Conservation (phyloP, 805 yeast genomes). For the Diddensiella caesifluorescens region DNA sequence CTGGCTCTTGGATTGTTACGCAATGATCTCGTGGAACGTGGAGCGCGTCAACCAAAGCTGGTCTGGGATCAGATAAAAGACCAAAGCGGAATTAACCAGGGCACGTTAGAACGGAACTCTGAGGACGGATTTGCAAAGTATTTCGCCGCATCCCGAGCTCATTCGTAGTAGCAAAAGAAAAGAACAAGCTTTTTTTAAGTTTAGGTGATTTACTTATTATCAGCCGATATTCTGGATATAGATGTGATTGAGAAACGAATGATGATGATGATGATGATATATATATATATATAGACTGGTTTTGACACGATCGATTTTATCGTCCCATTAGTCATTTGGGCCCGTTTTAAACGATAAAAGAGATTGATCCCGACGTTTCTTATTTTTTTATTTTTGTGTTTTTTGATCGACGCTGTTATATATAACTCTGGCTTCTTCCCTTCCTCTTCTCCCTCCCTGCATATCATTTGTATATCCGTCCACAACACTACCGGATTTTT, state of each 20-base stretch:
- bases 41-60: slow-evolving; percentile 48
- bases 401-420: too few species aligned
- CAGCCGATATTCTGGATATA: neutral
- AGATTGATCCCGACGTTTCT: neutral
- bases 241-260: too few species aligned
- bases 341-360: neutral
- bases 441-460: too few species aligned
- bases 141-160: slow-evolving; percentile 28
- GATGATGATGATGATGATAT: too few species aligned
- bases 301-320: too few species aligned
- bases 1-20: slow-evolving; percentile 34
- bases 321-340: too few species aligned
- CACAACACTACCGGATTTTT: neutral
- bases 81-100: slow-evolving; percentile 20
- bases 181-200: too few species aligned
- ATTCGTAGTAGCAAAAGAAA: neutral
- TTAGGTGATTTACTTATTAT: neutral
- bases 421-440: too few species aligned
- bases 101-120: slow-evolving; percentile 19
- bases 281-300: too few species aligned
- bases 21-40: slow-evolving; percentile 45
- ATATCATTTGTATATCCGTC: too few species aligned
- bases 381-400: too few species aligned
- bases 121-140: slow-evolving; percentile 29
- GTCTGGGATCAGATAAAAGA: slow-evolving; percentile 54